Base-by-base conservation (phyloP, 805 yeast species). In the Danielozyma ontarioensis region DNA sequence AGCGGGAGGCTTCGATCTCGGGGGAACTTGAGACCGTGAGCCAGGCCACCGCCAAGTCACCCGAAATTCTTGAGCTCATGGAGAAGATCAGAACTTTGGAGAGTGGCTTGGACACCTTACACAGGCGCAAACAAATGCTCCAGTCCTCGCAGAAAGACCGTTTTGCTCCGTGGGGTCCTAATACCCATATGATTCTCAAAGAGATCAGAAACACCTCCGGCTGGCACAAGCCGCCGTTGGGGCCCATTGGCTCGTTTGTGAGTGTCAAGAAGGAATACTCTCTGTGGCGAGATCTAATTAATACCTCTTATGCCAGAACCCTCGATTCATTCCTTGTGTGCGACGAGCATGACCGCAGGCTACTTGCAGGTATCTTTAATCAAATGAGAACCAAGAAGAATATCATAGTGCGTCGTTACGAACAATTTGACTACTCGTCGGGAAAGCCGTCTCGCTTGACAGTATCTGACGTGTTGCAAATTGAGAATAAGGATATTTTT, bases 181-280 rank as follows among this genome's bases (percentile, higher is more conserved):
- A 61, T 4, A 69, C 78, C 50, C 56, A 55, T 6, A 31, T 37
- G 2, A 49, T 80, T 5, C 44, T 79, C 16, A 42, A 49, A 3
- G 72, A 62, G 4, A 70, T 80, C 5, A 60, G 61, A 11, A 29
- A 35, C 5, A 44, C 34, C n/a, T 30, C 25, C 2, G 33, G 38
- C 5, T 66, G 70, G 67, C 68, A 66, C 13, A 46, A 54, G 2
- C 49, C 48, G 23, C 95, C 95, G 0, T 55, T 81, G 13, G 97
- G 97, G 0, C 98, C 98, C 0, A 41, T 90, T 2, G 96, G 96
- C 1, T 43, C 66, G 3, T 59, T 61, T 38, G 64, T 87, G 2
- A 64, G 72, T 4, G 62, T 90, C 11, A 82, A 76, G 46, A 52
- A 59, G 1, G 78, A 70, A 6, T 74, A 57, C 45, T 57, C 66